Evolutionary conservation across 352 stramenopile genomes (phyloP), one percentile per base, ranked within the genome.

Genomic region (Globisporangium solare): DNA sequence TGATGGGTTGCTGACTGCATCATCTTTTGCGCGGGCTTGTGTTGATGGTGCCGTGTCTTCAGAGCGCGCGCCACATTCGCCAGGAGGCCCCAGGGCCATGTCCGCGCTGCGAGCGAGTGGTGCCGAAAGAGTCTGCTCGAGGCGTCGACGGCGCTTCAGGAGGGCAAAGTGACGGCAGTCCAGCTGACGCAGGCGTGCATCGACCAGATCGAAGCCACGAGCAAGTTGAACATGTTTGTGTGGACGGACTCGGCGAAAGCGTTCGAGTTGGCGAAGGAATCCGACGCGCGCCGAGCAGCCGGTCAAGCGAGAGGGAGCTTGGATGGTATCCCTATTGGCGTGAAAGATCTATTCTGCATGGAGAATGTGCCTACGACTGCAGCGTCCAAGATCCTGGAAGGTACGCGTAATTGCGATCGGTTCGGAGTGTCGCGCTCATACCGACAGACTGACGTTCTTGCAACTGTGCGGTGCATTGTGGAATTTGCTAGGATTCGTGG

Each of bases 331-430:
- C 96, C 96, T 2, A 68, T 99, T 7, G 96, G 91, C 12, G 74
- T 99, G 20, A 99, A 99, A 66, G 91, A 98, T 54, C 97, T 98
- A 63, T 92, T 98, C 51, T 98, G 96, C 59, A 91, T 92, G 84
- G 67, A 92, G 43, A 76, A 78, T 32, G 78, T 92, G 20, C 83
- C 90, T 12, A 97, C 93, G 6, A 95, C 89, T 7, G 93, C 94
- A 8, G 71, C 71, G 11, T 98, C 91, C 54, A 88, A 86, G 61
- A 97, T 98, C 40, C 67, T 98, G 0, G 72, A 95, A 12, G 70
- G 64, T 76, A 15, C 10, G 35, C 3, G 49, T 41, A 15, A 21
- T 46, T 35, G 27, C 7, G 10, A 35, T 35, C 7, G 27, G 27
- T 35, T 35, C 27, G 7, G 27, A 11, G 5, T 35, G 24, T 50